phyloP scores from a whole-genome alignment of 345 rosid genomes.

The Turritis glabra region DNA sequence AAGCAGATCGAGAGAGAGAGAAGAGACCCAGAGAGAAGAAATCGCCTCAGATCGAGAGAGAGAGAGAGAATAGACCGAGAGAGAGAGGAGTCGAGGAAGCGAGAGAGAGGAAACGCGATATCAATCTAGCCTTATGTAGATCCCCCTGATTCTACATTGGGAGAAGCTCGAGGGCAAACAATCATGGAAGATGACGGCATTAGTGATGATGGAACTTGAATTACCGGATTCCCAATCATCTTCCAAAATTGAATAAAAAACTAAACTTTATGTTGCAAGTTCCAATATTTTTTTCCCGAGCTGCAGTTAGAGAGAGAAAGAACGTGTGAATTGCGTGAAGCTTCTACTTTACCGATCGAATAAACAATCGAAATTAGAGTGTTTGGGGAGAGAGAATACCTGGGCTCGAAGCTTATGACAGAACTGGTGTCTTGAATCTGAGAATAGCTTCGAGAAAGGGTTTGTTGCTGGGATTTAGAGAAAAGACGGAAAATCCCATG shows the following conservation, averaged over 20 bases:
- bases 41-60: too few species aligned
- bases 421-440: constrained; percentile 37
- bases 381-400: constrained; percentile 20
- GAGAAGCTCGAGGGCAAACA: constrained; percentile 39
- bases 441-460: constrained; percentile 21
- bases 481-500: constrained; percentile 30
- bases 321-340: constrained; percentile 31
- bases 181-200: constrained; percentile 48
- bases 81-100: too few species aligned
- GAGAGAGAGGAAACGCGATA: too few species aligned
- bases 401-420: constrained; percentile 22
- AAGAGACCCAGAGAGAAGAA: too few species aligned
- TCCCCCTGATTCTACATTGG: too few species aligned
- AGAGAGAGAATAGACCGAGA: too few species aligned
- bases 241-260: constrained; percentile 12
- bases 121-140: too few species aligned
- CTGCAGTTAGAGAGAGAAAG: constrained; percentile 8
- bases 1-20: too few species aligned
- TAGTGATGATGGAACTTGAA: constrained; percentile 51
- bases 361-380: constrained; percentile 17
- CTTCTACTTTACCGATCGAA: constrained; percentile 12
- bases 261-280: constrained; percentile 18
- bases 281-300: constrained; percentile 17
- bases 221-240: constrained; percentile 55
- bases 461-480: constrained; percentile 20